Evolutionary conservation across 2,329 filamentous ascomycete species (phyloP).

Genomic region (Botryotinia narcissicola): DNA sequence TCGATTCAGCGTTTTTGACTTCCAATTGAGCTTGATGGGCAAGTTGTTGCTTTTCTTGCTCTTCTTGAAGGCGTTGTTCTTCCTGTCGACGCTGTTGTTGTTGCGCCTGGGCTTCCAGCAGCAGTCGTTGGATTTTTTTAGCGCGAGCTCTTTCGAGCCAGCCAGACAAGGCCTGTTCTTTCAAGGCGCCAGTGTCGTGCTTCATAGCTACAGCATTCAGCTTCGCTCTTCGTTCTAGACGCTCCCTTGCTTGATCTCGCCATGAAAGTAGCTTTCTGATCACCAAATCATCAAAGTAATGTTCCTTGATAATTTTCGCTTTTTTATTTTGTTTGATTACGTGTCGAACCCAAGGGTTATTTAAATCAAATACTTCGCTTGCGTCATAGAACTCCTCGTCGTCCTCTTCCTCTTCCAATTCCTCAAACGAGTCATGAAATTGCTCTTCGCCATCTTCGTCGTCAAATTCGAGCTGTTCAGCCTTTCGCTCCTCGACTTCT

Average conservation of each 20-base stretch:
- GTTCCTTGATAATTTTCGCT: slow-evolving; percentile 31
- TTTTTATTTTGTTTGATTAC: slow-evolving; percentile 17
- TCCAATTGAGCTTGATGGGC: background rate
- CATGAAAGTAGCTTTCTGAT: slow-evolving; percentile 30
- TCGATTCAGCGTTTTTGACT: slow-evolving; percentile 39
- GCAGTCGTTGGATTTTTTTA: background rate
- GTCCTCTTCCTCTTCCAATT: background rate
- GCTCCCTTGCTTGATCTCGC: slow-evolving; percentile 35
- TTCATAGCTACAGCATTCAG: slow-evolving; percentile 47
- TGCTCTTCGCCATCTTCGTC: background rate
- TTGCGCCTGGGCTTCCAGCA: background rate
- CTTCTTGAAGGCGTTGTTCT: background rate
- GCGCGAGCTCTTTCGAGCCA: slow-evolving; percentile 44
- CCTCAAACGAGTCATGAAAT: background rate
- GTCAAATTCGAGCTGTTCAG: background rate
- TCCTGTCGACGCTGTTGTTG: background rate
- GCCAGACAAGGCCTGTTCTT: slow-evolving; percentile 51
- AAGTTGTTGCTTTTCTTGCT: too few species aligned
- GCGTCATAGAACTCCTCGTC: background rate
- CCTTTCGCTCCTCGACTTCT: background rate
- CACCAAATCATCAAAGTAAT: slow-evolving; percentile 25
- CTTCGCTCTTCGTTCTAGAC: slow-evolving; percentile 39
- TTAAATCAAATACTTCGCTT: slow-evolving; percentile 11
- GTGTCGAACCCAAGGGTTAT: background rate
- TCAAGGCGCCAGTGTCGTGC: slow-evolving; percentile 50